Percentiles rank a stretch among this genome's conserved stretches.
These are phyloP conservation scores for Rugonectria rugulosa DNA, from an alignment of 2,329 filamentous ascomycete species.

Conservation along the genomic window DNA sequence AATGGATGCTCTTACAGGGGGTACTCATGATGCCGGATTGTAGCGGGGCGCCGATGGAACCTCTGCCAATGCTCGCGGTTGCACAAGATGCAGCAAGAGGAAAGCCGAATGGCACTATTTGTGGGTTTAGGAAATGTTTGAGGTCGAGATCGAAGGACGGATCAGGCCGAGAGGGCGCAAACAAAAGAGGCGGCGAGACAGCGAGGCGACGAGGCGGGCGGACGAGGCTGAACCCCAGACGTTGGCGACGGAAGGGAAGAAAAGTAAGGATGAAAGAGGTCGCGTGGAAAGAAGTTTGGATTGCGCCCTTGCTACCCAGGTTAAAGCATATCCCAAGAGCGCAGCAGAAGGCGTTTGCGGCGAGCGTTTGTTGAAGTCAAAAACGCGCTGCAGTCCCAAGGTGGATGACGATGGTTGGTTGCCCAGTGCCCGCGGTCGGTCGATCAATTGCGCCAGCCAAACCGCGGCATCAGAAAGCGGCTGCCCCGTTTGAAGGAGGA, in stretches of 20 bases:
- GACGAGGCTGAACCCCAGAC: constrained; percentile 11
- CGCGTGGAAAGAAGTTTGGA: not conserved
- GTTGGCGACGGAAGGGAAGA: constrained; percentile 3
- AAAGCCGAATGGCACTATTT: not conserved
- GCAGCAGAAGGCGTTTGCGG: not conserved
- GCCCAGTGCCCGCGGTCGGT: constrained; percentile 32
- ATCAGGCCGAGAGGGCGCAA: constrained; percentile 12
- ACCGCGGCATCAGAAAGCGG: constrained; percentile 34
- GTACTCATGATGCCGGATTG: constrained; percentile 34
- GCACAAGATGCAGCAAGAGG: constrained; percentile 7
- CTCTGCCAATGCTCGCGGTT: constrained; percentile 18
- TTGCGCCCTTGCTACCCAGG: constrained; percentile 9
- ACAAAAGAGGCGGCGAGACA: not conserved
- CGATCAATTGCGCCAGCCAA: constrained; percentile 35
- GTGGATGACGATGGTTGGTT: constrained; percentile 35
- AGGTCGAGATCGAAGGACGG: constrained; percentile 7
- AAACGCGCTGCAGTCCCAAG: constrained; percentile 33
- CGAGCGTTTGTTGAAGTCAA: constrained; percentile 11
- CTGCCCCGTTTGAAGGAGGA: not conserved
- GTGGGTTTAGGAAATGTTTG: not conserved
- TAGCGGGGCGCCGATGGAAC: constrained; percentile 1
- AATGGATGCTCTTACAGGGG: constrained; percentile 33
- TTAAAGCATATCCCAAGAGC: constrained; percentile 16
- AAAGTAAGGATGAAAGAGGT: not conserved
- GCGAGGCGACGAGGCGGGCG: not conserved